Conservation (phyloP, 371 early-diverging fungal genomes). For the Circinella minor region DNA sequence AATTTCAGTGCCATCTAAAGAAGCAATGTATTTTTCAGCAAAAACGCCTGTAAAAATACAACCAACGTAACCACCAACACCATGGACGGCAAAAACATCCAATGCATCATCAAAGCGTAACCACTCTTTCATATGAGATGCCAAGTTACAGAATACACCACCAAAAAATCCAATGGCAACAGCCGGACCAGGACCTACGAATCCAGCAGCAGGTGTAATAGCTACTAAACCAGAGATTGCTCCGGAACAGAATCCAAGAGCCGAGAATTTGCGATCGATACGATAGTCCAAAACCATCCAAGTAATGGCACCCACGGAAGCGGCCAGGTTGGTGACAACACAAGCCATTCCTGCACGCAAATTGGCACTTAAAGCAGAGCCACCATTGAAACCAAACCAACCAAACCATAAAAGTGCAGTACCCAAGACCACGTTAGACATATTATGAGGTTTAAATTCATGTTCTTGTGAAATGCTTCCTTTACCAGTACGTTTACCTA, state of each 20-base stretch:
- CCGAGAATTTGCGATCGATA: conserved; percentile 78
- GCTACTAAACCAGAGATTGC: conserved; percentile 91
- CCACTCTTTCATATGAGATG: conserved; percentile 75
- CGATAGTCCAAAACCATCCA: conserved; percentile 87
- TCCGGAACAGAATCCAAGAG: conserved; percentile 90
- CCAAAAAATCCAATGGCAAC: conserved; percentile 83
- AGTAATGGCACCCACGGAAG: conserved; percentile 81
- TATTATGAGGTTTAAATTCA: conserved; percentile 87
- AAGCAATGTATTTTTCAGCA: conserved; percentile 75
- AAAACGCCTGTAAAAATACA: conserved; percentile 89
- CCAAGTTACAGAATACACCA: conserved; percentile 77
- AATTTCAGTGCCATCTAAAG: conserved; percentile 74
- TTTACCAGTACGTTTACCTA: conserved; percentile 81
- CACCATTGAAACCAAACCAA: conserved; percentile 87
- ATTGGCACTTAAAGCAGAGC: conserved; percentile 82
- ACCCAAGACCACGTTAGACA: conserved; percentile 87
- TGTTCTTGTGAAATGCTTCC: conserved; percentile 46
- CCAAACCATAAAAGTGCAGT: conserved; percentile 91
- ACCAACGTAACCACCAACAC: conserved; percentile 86
- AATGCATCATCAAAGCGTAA: conserved; percentile 89
- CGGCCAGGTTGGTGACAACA: conserved; percentile 84
- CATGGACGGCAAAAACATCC: conserved; percentile 90
- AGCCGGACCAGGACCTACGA: conserved; percentile 80
- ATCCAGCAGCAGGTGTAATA: conserved; percentile 93
- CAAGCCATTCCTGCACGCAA: conserved; percentile 86